A percentile compares a stretch with the other conserved stretches of the same genome.
Conservation (phyloP, 2,329 filamentous ascomycete genomes). For the Chaetomiaceae sp. region DNA sequence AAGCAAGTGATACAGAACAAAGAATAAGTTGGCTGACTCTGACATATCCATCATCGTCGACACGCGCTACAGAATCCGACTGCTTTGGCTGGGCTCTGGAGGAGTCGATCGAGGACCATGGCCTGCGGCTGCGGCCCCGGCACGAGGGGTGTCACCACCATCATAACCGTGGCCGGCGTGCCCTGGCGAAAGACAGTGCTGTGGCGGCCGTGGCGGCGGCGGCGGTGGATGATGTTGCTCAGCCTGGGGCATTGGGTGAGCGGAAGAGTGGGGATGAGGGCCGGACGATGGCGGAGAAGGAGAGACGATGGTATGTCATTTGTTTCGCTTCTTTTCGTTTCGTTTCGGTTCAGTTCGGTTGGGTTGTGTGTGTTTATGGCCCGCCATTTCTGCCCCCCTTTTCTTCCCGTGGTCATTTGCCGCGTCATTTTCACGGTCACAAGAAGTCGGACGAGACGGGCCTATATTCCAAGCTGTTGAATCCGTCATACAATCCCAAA, state of each 20-base stretch:
- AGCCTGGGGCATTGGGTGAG: not conserved
- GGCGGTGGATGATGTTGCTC: not conserved
- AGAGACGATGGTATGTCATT: not conserved
- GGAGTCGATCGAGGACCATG: constrained; percentile 36
- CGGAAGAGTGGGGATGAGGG: not conserved
- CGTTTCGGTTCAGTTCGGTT: too few relatives aligned
- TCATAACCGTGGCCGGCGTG: constrained; percentile 17
- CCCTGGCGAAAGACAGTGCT: constrained; percentile 4
- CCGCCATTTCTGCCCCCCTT: too few relatives aligned
- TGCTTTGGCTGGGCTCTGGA: constrained; percentile 68
- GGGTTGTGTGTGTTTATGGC: too few relatives aligned
- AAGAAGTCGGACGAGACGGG: too few relatives aligned
- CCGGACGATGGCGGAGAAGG: not conserved
- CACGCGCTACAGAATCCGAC: constrained; percentile 39
- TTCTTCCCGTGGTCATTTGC: too few relatives aligned
- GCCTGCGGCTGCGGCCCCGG: constrained; percentile 10
- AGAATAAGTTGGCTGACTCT: too few relatives aligned
- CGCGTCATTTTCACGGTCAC: too few relatives aligned
- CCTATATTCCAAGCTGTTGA: too few relatives aligned
- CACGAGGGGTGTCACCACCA: constrained; percentile 21
- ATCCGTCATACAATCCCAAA: too few relatives aligned
- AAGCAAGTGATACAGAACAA: too few relatives aligned
- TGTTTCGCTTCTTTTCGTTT: not conserved
- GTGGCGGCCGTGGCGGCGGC: not conserved
- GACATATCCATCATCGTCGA: too few relatives aligned